Conservation (phyloP, 2,329 filamentous ascomycete species). For the Pseudocercospora fijiensis region DNA sequence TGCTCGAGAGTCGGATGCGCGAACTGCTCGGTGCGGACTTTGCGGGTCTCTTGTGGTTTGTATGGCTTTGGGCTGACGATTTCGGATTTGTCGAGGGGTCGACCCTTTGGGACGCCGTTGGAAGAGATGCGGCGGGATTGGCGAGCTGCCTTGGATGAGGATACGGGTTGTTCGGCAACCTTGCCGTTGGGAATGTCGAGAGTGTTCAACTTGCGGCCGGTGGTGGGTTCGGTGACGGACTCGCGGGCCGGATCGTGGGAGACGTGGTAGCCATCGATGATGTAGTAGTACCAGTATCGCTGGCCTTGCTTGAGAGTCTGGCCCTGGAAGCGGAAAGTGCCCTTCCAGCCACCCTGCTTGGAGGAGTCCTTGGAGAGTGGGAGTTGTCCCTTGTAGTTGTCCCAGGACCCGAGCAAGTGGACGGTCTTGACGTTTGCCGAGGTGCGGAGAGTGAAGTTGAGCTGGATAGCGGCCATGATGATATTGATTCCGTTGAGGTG, state of each 20-base stretch:
- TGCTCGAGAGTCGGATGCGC: conserved; percentile 73
- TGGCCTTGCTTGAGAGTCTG: conserved; percentile 80
- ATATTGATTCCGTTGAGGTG: conserved; percentile 26
- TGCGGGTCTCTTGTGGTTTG: conserved; percentile 80
- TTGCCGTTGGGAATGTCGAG: conserved; percentile 75
- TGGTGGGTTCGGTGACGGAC: conserved; percentile 91
- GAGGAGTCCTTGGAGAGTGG: conserved; percentile 82
- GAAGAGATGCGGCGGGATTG: conserved; percentile 50
- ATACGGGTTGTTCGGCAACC: conserved; percentile 45
- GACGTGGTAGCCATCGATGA: conserved; percentile 98
- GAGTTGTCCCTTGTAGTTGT: conserved; percentile 92
- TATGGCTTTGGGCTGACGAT: conserved; percentile 89
- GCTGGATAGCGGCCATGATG: conserved; percentile 81
- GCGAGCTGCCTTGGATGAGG: conserved; percentile 45
- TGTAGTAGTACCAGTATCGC: conserved; percentile 99
- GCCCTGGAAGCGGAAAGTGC: conserved; percentile 93
- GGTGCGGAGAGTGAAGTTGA: conserved; percentile 93
- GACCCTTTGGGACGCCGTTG: conserved; percentile 78
- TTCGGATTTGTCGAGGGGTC: conserved; percentile 80
- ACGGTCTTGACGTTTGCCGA: conserved; percentile 96
- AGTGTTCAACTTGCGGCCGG: conserved; percentile 94
- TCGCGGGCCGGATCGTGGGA: conserved; percentile 91
- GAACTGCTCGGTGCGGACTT: conserved; percentile 82
- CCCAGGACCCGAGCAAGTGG: conserved; percentile 96
- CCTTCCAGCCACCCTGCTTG: conserved; percentile 90